phyloP scores from a whole-genome alignment of 1,284 basidiomycete genomes.

The Vanrija pseudolonga region DNA sequence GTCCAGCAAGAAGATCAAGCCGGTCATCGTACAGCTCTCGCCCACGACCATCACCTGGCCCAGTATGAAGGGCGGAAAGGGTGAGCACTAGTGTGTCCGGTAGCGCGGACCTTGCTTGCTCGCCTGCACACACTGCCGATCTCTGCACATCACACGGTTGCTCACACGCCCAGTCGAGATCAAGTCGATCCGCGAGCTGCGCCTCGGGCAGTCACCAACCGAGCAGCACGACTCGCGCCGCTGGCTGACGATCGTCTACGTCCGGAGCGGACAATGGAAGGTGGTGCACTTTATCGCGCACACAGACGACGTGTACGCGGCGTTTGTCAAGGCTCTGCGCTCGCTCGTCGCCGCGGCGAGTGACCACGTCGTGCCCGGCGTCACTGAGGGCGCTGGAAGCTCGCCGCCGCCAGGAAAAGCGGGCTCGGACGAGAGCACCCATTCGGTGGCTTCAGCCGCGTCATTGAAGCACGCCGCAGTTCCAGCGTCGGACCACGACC shows the following conservation, averaged over 20 bases:
- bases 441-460: neutral
- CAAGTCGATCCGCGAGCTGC: conserved; percentile 86
- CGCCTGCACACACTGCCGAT: neutral
- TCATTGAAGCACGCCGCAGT: conserved; percentile 14
- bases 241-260: conserved; percentile 54
- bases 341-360: conserved; percentile 43
- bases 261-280: conserved; percentile 71
- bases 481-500: conserved; percentile 40
- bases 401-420: neutral
- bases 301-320: conserved; percentile 62
- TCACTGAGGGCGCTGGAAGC: neutral
- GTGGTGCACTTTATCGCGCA: conserved; percentile 83
- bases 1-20: conserved; percentile 76
- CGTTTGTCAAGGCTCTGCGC: conserved; percentile 53
- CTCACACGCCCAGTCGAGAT: conserved; percentile 63
- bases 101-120: neutral
- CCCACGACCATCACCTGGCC: conserved; percentile 76
- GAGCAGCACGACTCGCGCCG: conserved; percentile 50
- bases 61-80: conserved; percentile 68
- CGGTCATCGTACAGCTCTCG: conserved; percentile 69
- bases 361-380: conserved; percentile 31
- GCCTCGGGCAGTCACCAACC: conserved; percentile 68
- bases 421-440: neutral
- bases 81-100: conserved; percentile 53
- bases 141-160: neutral